Conservation (phyloP, 106 monocot species). For the Dioscorea alata region DNA sequence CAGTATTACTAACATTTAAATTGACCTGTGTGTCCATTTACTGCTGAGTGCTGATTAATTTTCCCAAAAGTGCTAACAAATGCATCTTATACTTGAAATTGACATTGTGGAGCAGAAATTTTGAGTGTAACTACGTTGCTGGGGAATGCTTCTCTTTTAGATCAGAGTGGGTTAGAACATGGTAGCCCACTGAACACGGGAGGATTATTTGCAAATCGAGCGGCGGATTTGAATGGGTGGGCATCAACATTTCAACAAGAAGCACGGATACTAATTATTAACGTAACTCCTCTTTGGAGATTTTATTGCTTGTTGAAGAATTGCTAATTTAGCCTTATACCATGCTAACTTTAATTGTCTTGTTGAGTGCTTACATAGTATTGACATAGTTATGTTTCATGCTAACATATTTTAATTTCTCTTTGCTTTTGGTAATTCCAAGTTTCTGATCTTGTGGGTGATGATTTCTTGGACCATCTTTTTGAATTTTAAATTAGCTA, state of each 20-base stretch:
- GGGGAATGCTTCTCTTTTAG: slow-evolving; percentile 97
- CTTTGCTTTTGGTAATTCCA: not conserved
- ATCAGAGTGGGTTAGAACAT: slow-evolving; percentile 90
- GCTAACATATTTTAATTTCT: slow-evolving; percentile 12
- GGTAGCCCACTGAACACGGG: slow-evolving; percentile 83
- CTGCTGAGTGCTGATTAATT: slow-evolving; percentile 41
- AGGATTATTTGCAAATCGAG: slow-evolving; percentile 85
- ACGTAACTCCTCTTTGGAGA: slow-evolving; percentile 72
- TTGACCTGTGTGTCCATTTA: slow-evolving; percentile 20
- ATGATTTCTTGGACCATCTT: too few species aligned
- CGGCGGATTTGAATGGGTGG: slow-evolving; percentile 90
- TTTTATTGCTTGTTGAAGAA: slow-evolving; percentile 37
- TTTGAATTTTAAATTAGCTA: too few species aligned
- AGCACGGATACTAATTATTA: slow-evolving; percentile 97
- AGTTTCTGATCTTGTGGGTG: not conserved
- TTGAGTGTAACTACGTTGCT: slow-evolving; percentile 90
- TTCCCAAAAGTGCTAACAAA: slow-evolving; percentile 63
- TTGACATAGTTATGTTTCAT: slow-evolving; percentile 4
- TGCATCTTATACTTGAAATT: slow-evolving; percentile 82
- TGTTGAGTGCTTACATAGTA: slow-evolving; percentile 1
- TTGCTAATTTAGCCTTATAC: slow-evolving; percentile 13
- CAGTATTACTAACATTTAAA: not conserved
- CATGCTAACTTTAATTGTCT: slow-evolving; percentile 33
- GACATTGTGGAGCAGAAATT: slow-evolving; percentile 96
- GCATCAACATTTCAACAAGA: slow-evolving; percentile 87